Evolutionary conservation across 1,139 yeast species (phyloP).

Genomic region (Kodamaea anthophila): DNA sequence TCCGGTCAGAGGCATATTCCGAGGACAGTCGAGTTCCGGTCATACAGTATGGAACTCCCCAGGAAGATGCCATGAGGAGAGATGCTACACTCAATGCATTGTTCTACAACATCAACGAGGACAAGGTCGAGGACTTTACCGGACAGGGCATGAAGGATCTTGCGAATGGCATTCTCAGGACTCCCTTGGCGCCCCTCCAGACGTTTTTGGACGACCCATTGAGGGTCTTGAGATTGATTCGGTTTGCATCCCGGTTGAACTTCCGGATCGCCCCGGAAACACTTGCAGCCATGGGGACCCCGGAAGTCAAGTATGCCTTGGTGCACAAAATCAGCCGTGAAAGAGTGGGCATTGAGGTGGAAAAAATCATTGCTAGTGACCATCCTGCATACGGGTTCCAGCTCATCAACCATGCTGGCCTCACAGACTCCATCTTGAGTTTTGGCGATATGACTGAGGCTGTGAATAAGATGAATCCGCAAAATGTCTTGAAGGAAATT

Average conservation of each 20-base stretch:
- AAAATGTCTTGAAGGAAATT: constrained; percentile 7
- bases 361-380: constrained; percentile 60
- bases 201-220: constrained; percentile 93
- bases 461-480: constrained; percentile 16
- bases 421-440: constrained; percentile 56
- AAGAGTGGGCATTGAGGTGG: constrained; percentile 81
- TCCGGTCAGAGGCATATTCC: constrained; percentile 82
- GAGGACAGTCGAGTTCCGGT: constrained; percentile 77
- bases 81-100: constrained; percentile 93
- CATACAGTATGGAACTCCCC: constrained; percentile 77
- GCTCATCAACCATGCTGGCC: constrained; percentile 48
- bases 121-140: constrained; percentile 78
- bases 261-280: constrained; percentile 61
- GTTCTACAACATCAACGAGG: constrained; percentile 70
- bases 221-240: constrained; percentile 71
- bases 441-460: constrained; percentile 24
- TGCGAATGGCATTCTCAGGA: constrained; percentile 61
- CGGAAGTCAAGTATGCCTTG: constrained; percentile 53
- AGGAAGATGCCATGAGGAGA: constrained; percentile 84
- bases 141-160: constrained; percentile 69
- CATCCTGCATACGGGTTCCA: constrained; percentile 62
- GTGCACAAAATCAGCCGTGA: constrained; percentile 78
- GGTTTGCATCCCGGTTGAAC: constrained; percentile 79
- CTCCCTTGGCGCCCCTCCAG: constrained; percentile 78
- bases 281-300: constrained; percentile 57